Evolutionary conservation across 192 early-diverging fungal genomes (phyloP).

Genomic region (Entomortierella lignicola): DNA sequence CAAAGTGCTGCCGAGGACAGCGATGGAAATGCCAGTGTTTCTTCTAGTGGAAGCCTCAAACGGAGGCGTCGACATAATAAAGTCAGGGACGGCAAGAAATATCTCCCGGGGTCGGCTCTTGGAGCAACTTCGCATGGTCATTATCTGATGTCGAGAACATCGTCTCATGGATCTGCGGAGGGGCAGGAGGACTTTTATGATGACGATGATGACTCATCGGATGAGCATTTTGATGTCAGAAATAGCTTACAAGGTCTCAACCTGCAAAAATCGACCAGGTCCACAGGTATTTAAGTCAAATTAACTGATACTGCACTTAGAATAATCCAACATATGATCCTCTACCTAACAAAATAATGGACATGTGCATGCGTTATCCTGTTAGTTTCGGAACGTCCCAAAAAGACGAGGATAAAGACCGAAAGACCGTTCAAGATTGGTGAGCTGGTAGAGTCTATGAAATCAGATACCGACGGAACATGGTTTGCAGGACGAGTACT

Average conservation of each 20-base stretch:
- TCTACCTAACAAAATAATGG: too few relatives aligned
- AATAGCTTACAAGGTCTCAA: conserved; percentile 43
- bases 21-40: conserved; percentile 50
- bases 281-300: conserved; percentile 23
- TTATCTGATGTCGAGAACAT: conserved; percentile 23
- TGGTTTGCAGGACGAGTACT: conserved; percentile 51
- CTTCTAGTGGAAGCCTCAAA: conserved; percentile 47
- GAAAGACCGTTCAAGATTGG: conserved; percentile 53
- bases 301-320: background rate
- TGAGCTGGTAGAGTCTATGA: conserved; percentile 50
- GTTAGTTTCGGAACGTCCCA: conserved; percentile 10
- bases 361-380: background rate
- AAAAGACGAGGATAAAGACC: conserved; percentile 35
- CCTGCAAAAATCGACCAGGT: conserved; percentile 32
- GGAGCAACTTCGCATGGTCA: conserved; percentile 20
- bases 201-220: conserved; percentile 35
- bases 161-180: conserved; percentile 38
- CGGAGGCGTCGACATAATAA: conserved; percentile 47
- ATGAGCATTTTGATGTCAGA: conserved; percentile 41
- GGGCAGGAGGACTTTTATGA: conserved; percentile 26
- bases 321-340: too few relatives aligned
- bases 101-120: conserved; percentile 31
- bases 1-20: conserved; percentile 52
- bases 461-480: conserved; percentile 47
- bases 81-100: conserved; percentile 24